phyloP scores from a whole-genome alignment of 2,329 filamentous ascomycete genomes.

The Sporothrix pseudoabietina region DNA sequence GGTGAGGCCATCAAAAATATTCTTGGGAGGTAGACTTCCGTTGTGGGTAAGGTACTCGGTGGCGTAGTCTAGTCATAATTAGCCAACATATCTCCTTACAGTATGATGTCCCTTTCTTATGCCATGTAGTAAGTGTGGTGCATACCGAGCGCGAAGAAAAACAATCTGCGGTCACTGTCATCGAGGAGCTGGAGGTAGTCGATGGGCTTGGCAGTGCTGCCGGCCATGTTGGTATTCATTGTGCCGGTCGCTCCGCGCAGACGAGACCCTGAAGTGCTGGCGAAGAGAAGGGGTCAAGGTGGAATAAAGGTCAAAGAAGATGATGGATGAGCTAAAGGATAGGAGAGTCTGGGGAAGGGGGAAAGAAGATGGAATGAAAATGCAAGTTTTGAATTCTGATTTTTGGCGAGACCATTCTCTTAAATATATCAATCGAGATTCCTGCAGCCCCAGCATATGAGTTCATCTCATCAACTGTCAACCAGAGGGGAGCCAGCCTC shows the following conservation, averaged over 20 bases:
- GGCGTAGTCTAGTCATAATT: neutral
- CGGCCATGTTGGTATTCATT: constrained; percentile 10
- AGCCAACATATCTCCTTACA: neutral
- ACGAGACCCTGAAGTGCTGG: neutral
- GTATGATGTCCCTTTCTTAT: too few relatives aligned
- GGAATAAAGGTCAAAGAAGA: neutral
- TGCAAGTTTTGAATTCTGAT: neutral
- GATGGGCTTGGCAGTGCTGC: neutral
- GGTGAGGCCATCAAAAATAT: constrained; percentile 21
- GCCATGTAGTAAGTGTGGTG: too few relatives aligned
- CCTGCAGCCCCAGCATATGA: neutral
- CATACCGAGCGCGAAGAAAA: constrained; percentile 12
- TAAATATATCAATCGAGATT: neutral
- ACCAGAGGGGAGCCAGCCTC: neutral
- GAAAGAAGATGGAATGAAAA: constrained; percentile 4
- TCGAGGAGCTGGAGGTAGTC: constrained; percentile 14
- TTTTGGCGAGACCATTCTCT: neutral
- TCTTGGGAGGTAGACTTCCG: neutral
- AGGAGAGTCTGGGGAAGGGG: neutral
- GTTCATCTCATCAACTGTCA: neutral
- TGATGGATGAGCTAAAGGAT: neutral
- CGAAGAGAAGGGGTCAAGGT: neutral
- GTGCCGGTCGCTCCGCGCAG: neutral
- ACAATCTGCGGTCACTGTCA: neutral
- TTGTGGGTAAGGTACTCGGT: neutral